Base-by-base conservation (phyloP, 331 rosid genomes). In the Quercus tomentella region DNA sequence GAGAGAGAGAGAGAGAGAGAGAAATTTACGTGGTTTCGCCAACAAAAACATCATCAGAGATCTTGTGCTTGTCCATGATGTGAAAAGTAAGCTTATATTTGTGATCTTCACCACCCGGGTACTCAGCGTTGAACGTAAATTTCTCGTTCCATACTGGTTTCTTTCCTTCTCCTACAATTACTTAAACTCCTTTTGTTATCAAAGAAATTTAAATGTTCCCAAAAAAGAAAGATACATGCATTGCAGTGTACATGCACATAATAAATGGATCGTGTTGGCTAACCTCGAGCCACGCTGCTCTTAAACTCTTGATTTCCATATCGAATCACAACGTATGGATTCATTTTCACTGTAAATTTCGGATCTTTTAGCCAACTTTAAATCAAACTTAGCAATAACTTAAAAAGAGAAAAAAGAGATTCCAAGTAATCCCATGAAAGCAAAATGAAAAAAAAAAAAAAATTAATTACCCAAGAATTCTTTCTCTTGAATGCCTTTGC, bases 1-100 rank as follows among this genome's bases (percentile, higher is more conserved):
- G 43, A 33, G 37, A 33, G 37, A 28, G 31, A 28, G 30, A 28
- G 30, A 28, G 22, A 37, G 43, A 37, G 43, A 60, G 3, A 61
- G 35, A 22, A 10, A 23, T 58, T 20, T 63, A 79, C 67, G 20
- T 61, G 15, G 67, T 61, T 61, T 80, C 25, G 8, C 83, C 74
- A 6, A 80, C 70, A 35, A 74, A 25, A 15, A 74, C 70, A 26
- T 80, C 62, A 14, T 74, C 28, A 12, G 25, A 66, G 56, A 45
- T 25, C 22, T 20, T 74, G 25, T 56, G 79, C 5, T 21, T 73
- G 70, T 80, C 56, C 83, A 66, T 74, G 56, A 35, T 80, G 4
- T 56, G 79, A 41, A 80, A 74, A n/a, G 37, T 41, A 18, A 74
- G 62, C 83, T 54, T 74, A 72, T 74, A 80, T 10, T 67, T 74